Conservation (phyloP, 169 alveolate genomes). For the Cryptosporidium andersoni region DNA sequence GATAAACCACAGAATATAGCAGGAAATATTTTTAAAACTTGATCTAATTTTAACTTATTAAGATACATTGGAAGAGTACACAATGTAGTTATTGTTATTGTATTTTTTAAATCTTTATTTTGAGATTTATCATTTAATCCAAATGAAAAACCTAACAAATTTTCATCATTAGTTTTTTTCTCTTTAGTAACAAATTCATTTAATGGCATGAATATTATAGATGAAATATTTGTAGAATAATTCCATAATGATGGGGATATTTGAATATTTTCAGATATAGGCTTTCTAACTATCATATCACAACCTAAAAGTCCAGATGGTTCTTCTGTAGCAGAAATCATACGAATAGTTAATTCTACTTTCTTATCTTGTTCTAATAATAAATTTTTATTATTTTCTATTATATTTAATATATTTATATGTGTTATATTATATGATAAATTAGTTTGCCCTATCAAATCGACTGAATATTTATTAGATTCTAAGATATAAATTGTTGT, state of each 20-base stretch:
- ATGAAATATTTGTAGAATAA: slow-evolving; percentile 11
- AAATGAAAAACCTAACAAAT: slow-evolving; percentile 28
- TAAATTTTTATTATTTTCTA: slow-evolving; percentile 1
- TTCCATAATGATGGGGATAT: neutral
- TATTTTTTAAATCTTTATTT: neutral
- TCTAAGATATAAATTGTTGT: too few relatives aligned
- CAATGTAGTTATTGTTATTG: slow-evolving; percentile 20
- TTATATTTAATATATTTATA: slow-evolving; percentile 9
- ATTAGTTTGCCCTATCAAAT: neutral
- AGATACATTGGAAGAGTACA: slow-evolving; percentile 39
- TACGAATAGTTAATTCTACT: slow-evolving; percentile 10
- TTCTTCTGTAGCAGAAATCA: slow-evolving; percentile 31
- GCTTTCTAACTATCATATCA: slow-evolving; percentile 10
- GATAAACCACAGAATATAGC: slow-evolving; percentile 49
- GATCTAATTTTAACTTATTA: slow-evolving; percentile 11
- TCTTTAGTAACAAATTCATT: neutral
- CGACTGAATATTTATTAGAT: too few relatives aligned
- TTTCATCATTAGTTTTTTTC: neutral
- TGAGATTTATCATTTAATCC: slow-evolving; percentile 10
- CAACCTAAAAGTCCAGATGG: slow-evolving; percentile 50
- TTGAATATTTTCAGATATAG: neutral
- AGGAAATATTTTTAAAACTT: slow-evolving; percentile 26
- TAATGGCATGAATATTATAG: slow-evolving; percentile 52
- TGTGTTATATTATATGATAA: neutral
- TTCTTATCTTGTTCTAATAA: neutral